Base-by-base conservation (phyloP, 2,329 filamentous ascomycete genomes). In the Dryadomyces quercus-mongolicae region DNA sequence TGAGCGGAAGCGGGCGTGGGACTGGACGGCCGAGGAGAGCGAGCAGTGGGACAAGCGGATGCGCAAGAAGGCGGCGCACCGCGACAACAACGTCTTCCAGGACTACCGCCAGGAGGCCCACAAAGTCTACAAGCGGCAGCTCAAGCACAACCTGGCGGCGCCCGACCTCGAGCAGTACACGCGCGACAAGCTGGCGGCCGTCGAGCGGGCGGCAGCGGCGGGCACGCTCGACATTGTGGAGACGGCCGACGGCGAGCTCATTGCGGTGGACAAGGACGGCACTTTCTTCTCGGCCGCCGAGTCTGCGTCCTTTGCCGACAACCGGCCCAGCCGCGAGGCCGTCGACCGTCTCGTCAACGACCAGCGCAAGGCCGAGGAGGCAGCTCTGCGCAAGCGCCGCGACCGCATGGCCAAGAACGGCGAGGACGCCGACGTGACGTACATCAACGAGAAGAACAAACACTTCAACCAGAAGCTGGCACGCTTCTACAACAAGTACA, bases 361-460 rank as follows among this genome's bases (percentile, higher is more conserved):
- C 66, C 72, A 97, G 64, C 80, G 83, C 65, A 91, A 92, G 73
- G 89, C 91, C 1, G 93, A 98, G 70, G 90, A 94, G 62, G 78
- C 83, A 52, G 77, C 90, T 52, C 66, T 95, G 64, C 94, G 91
- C 78, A 94, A 94, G 74, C 78, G 90, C 63, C 84, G 81, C 67
- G 88, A 94, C 60, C 78, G 90, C 53, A 82, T 86, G 67, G 80
- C 81, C 13, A 80, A 84, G 66, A 85, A 84, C 58, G 89, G 91
- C 56, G 90, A 95, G 59, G 87, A 91, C 49, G 85, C 82, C 31
- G 93, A 98, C 69, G 87, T 97, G 63, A 97, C 92, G 8, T 97
- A 95, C 71, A 98, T 98, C 80, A 98, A 98, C 72, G 90, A 96
- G 72, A 96, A 98, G 85, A 98, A 98, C 77, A 97, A 97, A 77